Conservation (phyloP, 768 basidiomycete genomes). For the Kwoniella dendrophila region DNA sequence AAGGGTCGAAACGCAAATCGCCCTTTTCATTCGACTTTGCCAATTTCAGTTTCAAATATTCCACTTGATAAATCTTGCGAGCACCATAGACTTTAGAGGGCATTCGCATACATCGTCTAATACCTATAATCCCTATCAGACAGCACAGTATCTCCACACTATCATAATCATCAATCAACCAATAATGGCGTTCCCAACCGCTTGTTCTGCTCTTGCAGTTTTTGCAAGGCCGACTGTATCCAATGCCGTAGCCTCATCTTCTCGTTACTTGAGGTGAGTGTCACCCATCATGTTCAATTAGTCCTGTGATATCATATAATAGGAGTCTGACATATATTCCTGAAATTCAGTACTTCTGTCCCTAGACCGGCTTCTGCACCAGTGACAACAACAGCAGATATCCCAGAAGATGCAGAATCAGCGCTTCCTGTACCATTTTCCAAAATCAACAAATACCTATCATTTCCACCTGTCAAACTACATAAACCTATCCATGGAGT, state of each 20-base stretch:
- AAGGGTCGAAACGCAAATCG: too few relatives aligned
- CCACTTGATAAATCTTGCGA: neutral
- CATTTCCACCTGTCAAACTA: constrained; percentile 8
- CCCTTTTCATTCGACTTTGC: neutral
- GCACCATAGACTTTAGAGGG: neutral
- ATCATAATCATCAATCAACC: neutral
- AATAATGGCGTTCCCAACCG: constrained; percentile 13
- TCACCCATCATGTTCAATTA: neutral
- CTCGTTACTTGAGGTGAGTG: constrained; percentile 21
- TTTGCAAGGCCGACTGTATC: constrained; percentile 5
- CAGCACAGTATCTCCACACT: neutral
- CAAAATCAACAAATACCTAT: constrained; percentile 19
- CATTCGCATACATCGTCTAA: neutral
- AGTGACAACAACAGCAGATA: neutral
- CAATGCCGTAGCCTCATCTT: constrained; percentile 26
- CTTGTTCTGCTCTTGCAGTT: constrained; percentile 9
- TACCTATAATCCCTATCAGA: neutral
- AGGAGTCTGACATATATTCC: neutral
- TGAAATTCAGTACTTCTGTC: constrained; percentile 2
- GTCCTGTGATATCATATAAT: neutral
- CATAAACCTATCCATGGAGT: constrained; percentile 13
- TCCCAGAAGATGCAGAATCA: constrained; percentile 5
- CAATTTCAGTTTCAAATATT: neutral
- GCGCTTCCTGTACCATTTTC: constrained; percentile 16
- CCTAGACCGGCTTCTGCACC: constrained; percentile 13